phyloP scores from a whole-genome alignment of 2,329 filamentous ascomycete species.

The Diplocarpon rosae region DNA sequence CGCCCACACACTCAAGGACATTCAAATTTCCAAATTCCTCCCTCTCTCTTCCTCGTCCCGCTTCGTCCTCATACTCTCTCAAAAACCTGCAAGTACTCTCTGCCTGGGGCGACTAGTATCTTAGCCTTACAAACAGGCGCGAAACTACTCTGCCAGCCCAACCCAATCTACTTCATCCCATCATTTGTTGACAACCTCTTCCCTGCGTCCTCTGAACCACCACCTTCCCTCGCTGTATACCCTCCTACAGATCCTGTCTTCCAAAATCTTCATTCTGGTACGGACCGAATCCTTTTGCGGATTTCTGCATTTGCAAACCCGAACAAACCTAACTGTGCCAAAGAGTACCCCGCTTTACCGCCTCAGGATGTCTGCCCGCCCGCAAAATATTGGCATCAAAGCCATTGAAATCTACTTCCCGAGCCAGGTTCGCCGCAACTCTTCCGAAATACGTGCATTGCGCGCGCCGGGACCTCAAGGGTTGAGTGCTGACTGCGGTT shows the following conservation, averaged over 20 bases:
- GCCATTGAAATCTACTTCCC: slow-evolving; percentile 87
- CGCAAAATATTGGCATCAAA: slow-evolving; percentile 85
- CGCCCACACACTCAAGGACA: too few relatives aligned
- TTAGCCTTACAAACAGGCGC: too few relatives aligned
- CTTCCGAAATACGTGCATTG: not conserved
- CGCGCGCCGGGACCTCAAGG: not conserved
- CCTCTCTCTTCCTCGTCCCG: too few relatives aligned
- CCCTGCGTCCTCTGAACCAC: too few relatives aligned
- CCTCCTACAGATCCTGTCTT: not conserved
- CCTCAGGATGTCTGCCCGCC: slow-evolving; percentile 56
- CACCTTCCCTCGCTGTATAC: too few relatives aligned
- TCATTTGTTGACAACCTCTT: too few relatives aligned
- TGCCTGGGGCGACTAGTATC: too few relatives aligned
- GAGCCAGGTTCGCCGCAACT: slow-evolving; percentile 50
- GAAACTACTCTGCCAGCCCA: too few relatives aligned
- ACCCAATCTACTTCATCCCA: too few relatives aligned
- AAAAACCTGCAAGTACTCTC: too few relatives aligned
- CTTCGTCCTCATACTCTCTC: too few relatives aligned
- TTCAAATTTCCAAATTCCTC: too few relatives aligned
- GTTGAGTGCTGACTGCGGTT: slow-evolving; percentile 12
- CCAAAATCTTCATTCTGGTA: not conserved
- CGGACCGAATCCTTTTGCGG: not conserved
- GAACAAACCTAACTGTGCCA: not conserved
- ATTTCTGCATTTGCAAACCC: not conserved
- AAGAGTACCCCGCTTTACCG: slow-evolving; percentile 13